These are phyloP conservation scores for Lachnellula suecica DNA, from an alignment of 2,329 filamentous ascomycete genomes.

Conservation along the genomic window DNA sequence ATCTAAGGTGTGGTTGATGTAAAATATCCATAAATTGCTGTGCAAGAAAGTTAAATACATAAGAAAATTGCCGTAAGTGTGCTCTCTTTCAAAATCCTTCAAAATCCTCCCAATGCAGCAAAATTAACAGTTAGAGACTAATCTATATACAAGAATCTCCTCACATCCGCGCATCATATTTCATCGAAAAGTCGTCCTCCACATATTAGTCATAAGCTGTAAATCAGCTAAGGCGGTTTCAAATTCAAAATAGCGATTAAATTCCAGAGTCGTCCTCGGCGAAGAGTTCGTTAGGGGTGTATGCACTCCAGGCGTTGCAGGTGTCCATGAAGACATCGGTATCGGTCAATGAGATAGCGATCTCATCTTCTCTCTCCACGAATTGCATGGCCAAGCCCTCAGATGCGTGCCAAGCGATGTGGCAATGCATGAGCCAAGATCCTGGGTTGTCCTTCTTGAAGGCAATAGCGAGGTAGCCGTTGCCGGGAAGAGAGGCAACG, in stretches of 20 bases:
- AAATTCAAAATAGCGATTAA: constrained; percentile 10
- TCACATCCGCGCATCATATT: no score
- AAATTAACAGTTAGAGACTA: no score
- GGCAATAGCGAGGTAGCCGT: constrained; percentile 31
- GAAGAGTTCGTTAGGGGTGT: constrained; percentile 13
- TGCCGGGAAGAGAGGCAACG: constrained; percentile 44
- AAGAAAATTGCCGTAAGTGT: no score
- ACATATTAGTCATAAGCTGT: not conserved
- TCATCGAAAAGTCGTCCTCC: not conserved
- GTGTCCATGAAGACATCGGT: constrained; percentile 16
- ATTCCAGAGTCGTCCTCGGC: constrained; percentile 30
- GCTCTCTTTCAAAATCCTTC: no score
- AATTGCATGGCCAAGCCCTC: constrained; percentile 53
- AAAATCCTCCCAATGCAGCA: no score
- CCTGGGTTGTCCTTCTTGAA: constrained; percentile 34
- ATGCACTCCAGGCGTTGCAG: constrained; percentile 24
- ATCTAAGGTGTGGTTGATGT: no score
- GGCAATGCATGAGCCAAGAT: constrained; percentile 35
- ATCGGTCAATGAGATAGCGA: constrained; percentile 18
- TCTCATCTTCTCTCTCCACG: constrained; percentile 37
- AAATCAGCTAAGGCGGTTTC: not conserved
- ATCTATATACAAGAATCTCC: no score
- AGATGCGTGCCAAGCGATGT: constrained; percentile 51
- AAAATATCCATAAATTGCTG: no score
- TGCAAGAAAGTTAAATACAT: no score